Evolutionary conservation across 257 asterid species (phyloP), one percentile per base, ranked within the genome.

Genomic region (Petrea volubilis): DNA sequence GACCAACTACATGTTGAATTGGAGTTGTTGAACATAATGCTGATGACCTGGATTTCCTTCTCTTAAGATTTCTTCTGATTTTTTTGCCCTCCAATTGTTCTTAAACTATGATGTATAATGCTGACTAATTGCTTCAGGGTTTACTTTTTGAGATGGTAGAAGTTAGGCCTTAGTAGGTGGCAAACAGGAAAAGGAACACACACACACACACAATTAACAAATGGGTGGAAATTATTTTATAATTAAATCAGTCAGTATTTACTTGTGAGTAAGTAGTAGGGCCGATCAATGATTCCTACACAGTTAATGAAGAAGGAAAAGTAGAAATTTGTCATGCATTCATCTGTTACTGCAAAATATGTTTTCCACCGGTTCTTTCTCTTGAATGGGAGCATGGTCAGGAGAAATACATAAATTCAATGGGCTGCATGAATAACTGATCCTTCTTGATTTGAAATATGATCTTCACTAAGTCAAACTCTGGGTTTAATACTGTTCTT

Each of bases 11-110:
- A 64, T 34, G 66, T 73, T 74, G 68, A 81, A 73, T 71, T 69
- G 25, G 55, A 50, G 78, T 80, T 67, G 85, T 78, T 83, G 74
- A 75, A 60, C 65, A 58, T 67, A 63, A 41, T 72, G 70, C 68
- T 51, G 67, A 74, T 62, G 60, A 51, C 58, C 44, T 25, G 60
- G 52, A 33, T 51, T 50, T 67, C 41, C 51, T 21, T 44, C 24
- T 36, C 67, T 60, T 23, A 29, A 34, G 12, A 34, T 55, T 67
- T 38, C 8, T 57, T 68, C 14, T 8, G 44, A 5, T 29, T 15
- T 47, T 56, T 43, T 6, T 29, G 11, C 33, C 3, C 49, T 15
- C 34, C 28, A 60, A 60, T 21, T 56, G 29, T 33, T 36, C 24
- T 50, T 24, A n/a, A 29, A 34, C 15, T 49, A 15, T 71, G 75